phyloP scores from a whole-genome alignment of 305 asterid species.

The Fraxinus floribunda region DNA sequence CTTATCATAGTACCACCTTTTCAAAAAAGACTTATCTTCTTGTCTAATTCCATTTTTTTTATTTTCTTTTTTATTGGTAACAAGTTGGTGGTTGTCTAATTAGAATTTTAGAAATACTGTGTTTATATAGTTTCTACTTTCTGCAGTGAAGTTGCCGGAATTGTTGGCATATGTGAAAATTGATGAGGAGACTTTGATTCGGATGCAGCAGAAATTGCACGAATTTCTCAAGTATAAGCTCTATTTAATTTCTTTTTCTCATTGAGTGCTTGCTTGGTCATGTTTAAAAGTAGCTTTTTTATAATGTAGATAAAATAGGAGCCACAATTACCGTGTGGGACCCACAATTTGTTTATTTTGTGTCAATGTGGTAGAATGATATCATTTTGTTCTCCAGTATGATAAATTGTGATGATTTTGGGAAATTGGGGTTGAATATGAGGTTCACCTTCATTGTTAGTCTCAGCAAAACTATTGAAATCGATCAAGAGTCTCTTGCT shows the following conservation, averaged over 20 bases:
- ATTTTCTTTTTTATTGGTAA: not conserved
- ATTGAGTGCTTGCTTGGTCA: not conserved
- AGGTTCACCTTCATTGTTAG: not conserved
- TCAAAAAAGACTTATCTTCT: not conserved
- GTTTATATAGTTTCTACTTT: constrained; percentile 22
- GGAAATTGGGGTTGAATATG: not conserved
- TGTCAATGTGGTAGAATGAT: not conserved
- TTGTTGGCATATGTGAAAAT: constrained; percentile 61
- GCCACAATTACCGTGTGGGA: not conserved
- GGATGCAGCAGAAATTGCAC: constrained; percentile 76
- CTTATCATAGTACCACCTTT: constrained; percentile 13
- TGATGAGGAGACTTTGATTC: constrained; percentile 67
- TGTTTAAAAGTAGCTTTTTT: not conserved
- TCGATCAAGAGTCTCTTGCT: not conserved
- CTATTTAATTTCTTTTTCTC: constrained; percentile 25
- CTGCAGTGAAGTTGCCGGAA: constrained; percentile 93
- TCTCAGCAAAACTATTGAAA: not conserved
- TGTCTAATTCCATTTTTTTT: not conserved
- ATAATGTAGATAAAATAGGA: not conserved
- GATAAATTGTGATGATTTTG: not conserved
- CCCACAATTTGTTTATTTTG: not conserved
- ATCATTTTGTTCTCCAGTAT: not conserved
- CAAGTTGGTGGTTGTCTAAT: constrained; percentile 5
- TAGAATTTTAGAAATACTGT: not conserved
- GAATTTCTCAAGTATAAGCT: constrained; percentile 76